Conservation (phyloP, 2,329 filamentous ascomycete genomes). For the Colletotrichum orbiculare region DNA sequence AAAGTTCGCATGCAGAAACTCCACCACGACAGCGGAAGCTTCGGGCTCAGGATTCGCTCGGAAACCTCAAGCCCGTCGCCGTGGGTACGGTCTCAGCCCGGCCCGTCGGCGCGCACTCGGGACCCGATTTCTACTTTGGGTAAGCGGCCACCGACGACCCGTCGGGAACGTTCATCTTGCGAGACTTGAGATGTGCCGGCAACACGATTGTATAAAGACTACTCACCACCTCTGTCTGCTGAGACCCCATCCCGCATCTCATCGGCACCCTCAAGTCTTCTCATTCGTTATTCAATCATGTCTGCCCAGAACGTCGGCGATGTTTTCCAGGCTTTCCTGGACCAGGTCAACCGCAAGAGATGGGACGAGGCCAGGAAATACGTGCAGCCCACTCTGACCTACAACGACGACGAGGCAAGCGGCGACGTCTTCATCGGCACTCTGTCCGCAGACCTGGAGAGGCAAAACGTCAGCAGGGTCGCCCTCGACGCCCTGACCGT, state of each 20-base stretch:
- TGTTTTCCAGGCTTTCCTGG: slow-evolving; percentile 9
- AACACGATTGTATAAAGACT: no score
- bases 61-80: no score
- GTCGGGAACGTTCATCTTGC: no score
- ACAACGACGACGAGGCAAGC: neutral
- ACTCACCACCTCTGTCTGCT: neutral
- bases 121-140: neutral
- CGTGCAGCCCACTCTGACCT: slow-evolving; percentile 1
- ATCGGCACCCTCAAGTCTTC: neutral
- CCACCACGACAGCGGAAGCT: no score
- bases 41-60: no score
- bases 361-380: slow-evolving; percentile 8
- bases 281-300: slow-evolving; percentile 1
- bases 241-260: neutral
- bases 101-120: neutral
- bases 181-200: no score
- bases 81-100: neutral
- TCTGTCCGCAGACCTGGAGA: slow-evolving; percentile 1
- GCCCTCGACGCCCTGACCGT: slow-evolving; percentile 5
- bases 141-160: neutral
- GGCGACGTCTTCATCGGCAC: slow-evolving; percentile 7
- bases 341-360: slow-evolving; percentile 12
- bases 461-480: slow-evolving; percentile 7
- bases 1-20: no score
- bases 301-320: neutral